Evolutionary conservation across 108 stramenopile genomes (phyloP), one percentile per base, ranked within the genome.

Genomic region (Stephanodiscus minutulus): DNA sequence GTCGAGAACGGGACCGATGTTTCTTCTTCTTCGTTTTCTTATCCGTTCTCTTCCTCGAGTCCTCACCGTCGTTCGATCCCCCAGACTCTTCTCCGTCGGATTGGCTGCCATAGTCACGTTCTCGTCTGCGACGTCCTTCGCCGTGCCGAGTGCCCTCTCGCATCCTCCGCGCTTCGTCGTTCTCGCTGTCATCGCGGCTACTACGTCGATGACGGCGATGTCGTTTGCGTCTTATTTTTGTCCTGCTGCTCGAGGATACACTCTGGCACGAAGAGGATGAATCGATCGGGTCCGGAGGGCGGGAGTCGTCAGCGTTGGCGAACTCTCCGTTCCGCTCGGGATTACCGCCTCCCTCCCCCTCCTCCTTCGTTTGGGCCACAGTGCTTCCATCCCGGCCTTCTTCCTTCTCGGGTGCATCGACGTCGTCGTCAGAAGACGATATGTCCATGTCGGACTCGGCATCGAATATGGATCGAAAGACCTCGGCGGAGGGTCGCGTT

Each of bases 391-490:
- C 27, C 29, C 55, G 11, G 55, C 29, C 29, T 12, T 4, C 43
- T 0, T 31, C 46, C 22, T 13, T 58, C 43, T 59, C 28, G 7
- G 41, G 31, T 7, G 59, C 60, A 7, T 65, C 47, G 8, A 37
- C 48, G 15, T 7, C 2, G 3, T 55, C 47, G 21, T 74, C 73
- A 20, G 73, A 70, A 9, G 61, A 80, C 12, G 61, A 79, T 12
- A 79, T 68, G 20, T 78, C 73, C 71, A 66, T 67, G 37, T 82
- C 76, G 10, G 81, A 82, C 13, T 73, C 60, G 18, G 64, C 59
- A 33, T 72, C 73, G 28, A 82, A 82, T 10, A 82, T 82, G 29
- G 70, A 53, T 58, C 60, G 77, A 56, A 82, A 79, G 22, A 82
- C 29, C 17, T 79, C 56, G 12, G 54, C 48, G 9, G 67, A 22